Evolutionary conservation across 148 eudicot species (phyloP), one percentile per base, ranked within the genome.

Genomic region (Dysphania ambrosioides): DNA sequence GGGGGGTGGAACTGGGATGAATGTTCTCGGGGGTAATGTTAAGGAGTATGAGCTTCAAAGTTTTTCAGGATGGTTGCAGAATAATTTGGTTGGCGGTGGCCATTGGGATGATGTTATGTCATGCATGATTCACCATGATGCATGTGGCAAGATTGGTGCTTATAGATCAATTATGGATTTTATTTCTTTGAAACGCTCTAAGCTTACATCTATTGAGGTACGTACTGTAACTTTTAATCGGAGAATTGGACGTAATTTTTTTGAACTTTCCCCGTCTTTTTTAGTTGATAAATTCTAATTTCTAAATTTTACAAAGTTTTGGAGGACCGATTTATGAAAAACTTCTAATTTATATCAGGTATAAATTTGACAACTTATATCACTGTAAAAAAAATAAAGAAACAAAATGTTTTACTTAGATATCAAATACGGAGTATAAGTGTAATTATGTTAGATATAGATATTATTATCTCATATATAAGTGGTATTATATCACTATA

Each of bases 161-260:
- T 68, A 78, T 65, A 63, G 84, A 51, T 60, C 77, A 31, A 31
- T 84, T 5, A 59, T 75, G 60, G 82, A 84, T 81, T 61, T 81
- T 51, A 32, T 84, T 2, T 31, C 57, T 13, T n/a, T 62, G 38
- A 75, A 76, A 13, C 68, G 57, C 38, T 66, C 75, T 15, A 84
- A 76, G 41, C 74, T 75, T 68, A 71, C 84, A 56, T 27, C 82
- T n/a, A 78, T 84, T 26, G 87, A 84, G 87, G 87, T 84, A 77
- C 24, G 23, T n/a, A n/a, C n/a, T n/a, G n/a, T n/a, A n/a, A n/a
- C 4, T 0, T 1, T 23, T 10, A 42, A 18, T 1, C 5, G 40
- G 40, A 36, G 8, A 36, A 36, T 4, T 36, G 5, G 40, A 36
- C 51, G 18, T 44, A 4, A 23, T 35, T 57, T n/a, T 1, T 36